phyloP scores from a whole-genome alignment of 1,139 yeast species.

The Suhomyces taliae region DNA sequence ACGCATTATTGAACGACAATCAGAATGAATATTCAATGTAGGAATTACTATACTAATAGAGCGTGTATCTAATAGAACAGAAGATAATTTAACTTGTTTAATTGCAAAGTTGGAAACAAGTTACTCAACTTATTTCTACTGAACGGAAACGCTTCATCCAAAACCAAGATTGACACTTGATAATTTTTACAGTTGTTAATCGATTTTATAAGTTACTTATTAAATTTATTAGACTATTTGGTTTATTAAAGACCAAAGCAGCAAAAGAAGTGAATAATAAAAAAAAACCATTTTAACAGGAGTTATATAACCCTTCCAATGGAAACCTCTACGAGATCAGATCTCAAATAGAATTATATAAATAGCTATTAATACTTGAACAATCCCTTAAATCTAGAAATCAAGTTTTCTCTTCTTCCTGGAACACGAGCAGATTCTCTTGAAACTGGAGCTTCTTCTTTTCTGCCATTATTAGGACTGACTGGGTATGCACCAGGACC shows the following conservation, averaged over 20 bases:
- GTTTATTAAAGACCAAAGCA: not conserved
- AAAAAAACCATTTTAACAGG: no score
- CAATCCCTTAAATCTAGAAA: conserved; percentile 36
- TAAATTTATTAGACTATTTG: not conserved
- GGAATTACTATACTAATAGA: no score
- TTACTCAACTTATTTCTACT: no score
- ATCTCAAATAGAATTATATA: not conserved
- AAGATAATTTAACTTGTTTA: no score
- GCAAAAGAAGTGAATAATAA: not conserved
- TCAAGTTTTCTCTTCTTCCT: conserved; percentile 29
- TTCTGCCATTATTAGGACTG: conserved; percentile 9
- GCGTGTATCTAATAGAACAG: no score
- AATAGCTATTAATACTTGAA: conserved; percentile 25
- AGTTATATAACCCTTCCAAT: not conserved
- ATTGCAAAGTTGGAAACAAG: no score
- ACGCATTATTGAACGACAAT: not conserved
- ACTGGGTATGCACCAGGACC: conserved; percentile 27
- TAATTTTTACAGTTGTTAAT: no score
- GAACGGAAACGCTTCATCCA: no score
- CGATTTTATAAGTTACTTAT: not conserved
- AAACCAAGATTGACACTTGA: no score
- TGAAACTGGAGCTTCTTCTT: conserved; percentile 6
- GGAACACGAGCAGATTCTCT: not conserved
- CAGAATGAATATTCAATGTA: no score
- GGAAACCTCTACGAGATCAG: not conserved